Conservation (phyloP, 305 asterid species). For the Solanum hybrid region DNA sequence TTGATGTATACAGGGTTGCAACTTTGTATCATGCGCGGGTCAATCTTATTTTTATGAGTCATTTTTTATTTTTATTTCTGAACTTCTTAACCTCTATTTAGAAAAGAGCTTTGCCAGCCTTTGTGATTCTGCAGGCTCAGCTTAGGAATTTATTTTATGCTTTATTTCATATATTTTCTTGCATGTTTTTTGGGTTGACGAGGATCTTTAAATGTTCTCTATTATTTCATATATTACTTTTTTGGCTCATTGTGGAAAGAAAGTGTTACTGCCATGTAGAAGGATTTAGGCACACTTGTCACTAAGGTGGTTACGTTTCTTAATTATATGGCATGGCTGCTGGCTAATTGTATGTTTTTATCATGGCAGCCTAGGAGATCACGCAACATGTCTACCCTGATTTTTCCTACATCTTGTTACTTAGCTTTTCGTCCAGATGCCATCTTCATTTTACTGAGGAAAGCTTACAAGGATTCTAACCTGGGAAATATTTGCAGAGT, state of each 20-base stretch:
- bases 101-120: background rate
- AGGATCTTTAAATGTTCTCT: background rate
- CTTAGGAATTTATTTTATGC: background rate
- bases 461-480: constrained; percentile 73
- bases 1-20: background rate
- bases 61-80: background rate
- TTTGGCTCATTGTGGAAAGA: background rate
- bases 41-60: background rate
- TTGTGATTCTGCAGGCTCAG: background rate
- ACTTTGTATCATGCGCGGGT: background rate
- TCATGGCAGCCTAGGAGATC: constrained; percentile 82
- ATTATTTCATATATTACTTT: background rate
- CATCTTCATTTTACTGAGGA: constrained; percentile 61
- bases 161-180: background rate
- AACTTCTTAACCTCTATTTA: background rate
- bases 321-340: background rate
- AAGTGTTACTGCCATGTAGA: background rate
- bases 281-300: background rate
- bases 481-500: constrained; percentile 75
- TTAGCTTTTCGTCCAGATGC: constrained; percentile 80
- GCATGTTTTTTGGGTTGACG: background rate
- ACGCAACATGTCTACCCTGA: constrained; percentile 39
- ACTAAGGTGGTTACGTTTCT: background rate
- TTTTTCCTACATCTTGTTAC: constrained; percentile 52
- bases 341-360: constrained; percentile 19